Evolutionary conservation across 139 green algal species (phyloP).

Genomic region (Coelastrella sp.): DNA sequence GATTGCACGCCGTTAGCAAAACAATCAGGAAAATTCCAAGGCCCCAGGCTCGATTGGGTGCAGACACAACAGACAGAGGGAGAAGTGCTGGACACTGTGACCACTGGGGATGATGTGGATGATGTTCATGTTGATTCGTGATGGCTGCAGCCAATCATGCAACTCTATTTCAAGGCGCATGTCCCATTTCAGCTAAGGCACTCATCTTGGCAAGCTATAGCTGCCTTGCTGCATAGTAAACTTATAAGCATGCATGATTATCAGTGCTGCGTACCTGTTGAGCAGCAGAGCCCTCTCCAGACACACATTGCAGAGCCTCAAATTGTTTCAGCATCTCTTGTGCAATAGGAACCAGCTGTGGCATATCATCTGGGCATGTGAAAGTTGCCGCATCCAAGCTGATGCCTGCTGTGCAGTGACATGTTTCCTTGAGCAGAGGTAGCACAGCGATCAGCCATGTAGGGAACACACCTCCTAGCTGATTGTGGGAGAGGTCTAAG

Average conservation of each 20-base stretch:
- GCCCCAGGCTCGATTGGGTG: too few relatives aligned
- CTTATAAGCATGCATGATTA: background rate
- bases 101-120: too few relatives aligned
- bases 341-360: background rate
- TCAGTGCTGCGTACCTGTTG: background rate
- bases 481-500: constrained; percentile 31
- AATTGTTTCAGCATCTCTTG: constrained; percentile 11
- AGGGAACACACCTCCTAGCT: constrained; percentile 14
- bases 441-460: constrained; percentile 28
- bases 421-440: background rate
- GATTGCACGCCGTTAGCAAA: background rate
- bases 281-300: background rate
- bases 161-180: too few relatives aligned
- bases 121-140: too few relatives aligned
- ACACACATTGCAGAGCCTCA: constrained; percentile 32
- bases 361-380: background rate
- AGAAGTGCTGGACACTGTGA: too few relatives aligned
- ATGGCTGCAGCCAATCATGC: too few relatives aligned
- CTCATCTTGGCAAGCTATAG: too few relatives aligned
- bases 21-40: background rate
- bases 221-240: background rate
- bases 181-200: too few relatives aligned
- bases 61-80: too few relatives aligned
- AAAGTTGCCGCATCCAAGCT: constrained; percentile 13
- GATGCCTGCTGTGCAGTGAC: constrained; percentile 17